These are phyloP conservation scores for Fusarium sp. DNA, from an alignment of 2,329 filamentous ascomycete species.

Conservation along the genomic window DNA sequence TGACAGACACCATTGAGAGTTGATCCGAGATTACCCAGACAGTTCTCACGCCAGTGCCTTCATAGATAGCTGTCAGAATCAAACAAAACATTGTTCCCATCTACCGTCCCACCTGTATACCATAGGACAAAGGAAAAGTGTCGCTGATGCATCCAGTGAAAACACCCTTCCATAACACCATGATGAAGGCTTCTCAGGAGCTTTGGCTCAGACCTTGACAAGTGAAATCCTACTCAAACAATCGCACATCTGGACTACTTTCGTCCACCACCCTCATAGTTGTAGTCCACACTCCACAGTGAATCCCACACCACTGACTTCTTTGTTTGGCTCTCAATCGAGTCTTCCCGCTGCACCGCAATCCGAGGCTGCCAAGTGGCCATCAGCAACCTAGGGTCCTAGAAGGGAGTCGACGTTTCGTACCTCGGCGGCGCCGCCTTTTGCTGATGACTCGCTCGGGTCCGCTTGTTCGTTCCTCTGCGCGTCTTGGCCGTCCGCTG, in stretches of 20 bases:
- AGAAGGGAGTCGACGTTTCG: conserved; percentile 65
- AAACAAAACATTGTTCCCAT: conserved; percentile 11
- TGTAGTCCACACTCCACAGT: conserved; percentile 71
- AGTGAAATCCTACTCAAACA: neutral
- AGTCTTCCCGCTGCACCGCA: conserved; percentile 55
- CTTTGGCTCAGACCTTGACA: neutral
- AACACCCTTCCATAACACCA: conserved; percentile 24
- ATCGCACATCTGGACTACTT: conserved; percentile 28
- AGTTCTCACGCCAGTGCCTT: neutral
- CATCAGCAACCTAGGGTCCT: conserved; percentile 58
- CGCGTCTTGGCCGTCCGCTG: conserved; percentile 17
- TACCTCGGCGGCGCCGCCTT: conserved; percentile 60
- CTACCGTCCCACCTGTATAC: conserved; percentile 22
- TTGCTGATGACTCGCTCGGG: conserved; percentile 45
- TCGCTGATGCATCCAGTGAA: conserved; percentile 26
- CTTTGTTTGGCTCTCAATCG: conserved; percentile 56
- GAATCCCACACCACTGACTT: conserved; percentile 72
- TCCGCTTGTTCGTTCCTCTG: conserved; percentile 34
- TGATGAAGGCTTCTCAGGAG: conserved; percentile 17
- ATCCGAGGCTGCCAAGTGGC: conserved; percentile 44
- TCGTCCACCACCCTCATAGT: conserved; percentile 59
- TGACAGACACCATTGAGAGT: neutral
- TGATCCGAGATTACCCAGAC: neutral
- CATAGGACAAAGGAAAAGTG: conserved; percentile 19
- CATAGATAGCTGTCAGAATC: conserved; percentile 6